Percentiles rank a stretch among this genome's conserved stretches.
These are phyloP conservation scores for Phytophthora syringae DNA, from an alignment of 352 stramenopile species.

Conservation along the genomic window DNA sequence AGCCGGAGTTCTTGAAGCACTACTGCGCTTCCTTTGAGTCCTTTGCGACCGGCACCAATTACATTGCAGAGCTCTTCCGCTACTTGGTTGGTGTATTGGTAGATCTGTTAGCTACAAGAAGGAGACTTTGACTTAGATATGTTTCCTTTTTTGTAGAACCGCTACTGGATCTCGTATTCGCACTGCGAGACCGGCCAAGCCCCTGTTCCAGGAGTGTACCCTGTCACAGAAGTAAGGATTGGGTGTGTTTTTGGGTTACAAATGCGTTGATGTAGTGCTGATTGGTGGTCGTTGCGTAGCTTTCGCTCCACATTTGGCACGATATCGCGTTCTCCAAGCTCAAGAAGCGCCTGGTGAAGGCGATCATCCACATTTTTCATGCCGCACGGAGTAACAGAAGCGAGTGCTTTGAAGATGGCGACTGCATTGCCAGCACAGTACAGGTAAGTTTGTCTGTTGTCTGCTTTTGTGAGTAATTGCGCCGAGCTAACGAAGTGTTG, in stretches of 20 bases:
- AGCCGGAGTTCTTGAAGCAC: constrained; percentile 68
- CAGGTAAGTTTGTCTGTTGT: constrained; percentile 44
- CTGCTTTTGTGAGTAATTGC: too few relatives aligned
- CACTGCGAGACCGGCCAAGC: constrained; percentile 86
- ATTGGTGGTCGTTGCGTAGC: constrained; percentile 38
- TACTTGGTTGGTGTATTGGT: constrained; percentile 58
- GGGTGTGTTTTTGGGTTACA: background rate
- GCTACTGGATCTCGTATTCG: constrained; percentile 90
- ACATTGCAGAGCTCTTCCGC: constrained; percentile 85
- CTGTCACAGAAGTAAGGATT: constrained; percentile 73
- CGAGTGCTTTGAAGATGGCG: constrained; percentile 77
- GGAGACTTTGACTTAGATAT: background rate
- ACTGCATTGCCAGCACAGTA: constrained; percentile 71
- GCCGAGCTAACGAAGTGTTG: background rate
- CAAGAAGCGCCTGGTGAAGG: constrained; percentile 70
- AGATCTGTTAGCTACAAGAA: background rate
- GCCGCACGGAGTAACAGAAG: constrained; percentile 51
- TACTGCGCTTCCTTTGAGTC: constrained; percentile 78
- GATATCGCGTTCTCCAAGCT: constrained; percentile 78
- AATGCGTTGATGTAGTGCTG: background rate
- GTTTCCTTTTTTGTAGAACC: constrained; percentile 50
- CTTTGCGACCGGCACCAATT: constrained; percentile 76
- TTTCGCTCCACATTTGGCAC: constrained; percentile 87
- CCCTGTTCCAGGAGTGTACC: constrained; percentile 83
- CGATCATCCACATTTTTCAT: constrained; percentile 76